Conservation (phyloP, 1,284 basidiomycete species). For the Ustilago shanxiensis region DNA sequence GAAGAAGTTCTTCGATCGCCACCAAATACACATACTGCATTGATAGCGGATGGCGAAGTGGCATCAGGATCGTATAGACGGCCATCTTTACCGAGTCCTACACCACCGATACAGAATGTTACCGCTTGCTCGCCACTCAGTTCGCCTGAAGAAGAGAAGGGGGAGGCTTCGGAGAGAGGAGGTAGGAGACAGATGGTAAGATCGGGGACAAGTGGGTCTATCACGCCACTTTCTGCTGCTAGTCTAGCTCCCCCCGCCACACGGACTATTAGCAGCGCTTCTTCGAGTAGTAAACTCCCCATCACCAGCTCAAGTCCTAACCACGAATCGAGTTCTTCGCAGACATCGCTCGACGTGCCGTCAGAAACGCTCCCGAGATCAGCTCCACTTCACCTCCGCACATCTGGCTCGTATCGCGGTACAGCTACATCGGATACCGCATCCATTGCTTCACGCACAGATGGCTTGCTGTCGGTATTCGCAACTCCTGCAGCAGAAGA, state of each 20-base stretch:
- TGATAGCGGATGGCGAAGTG: slow-evolving; percentile 32
- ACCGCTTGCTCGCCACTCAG: slow-evolving; percentile 36
- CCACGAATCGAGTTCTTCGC: neutral
- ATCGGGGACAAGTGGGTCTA: slow-evolving; percentile 44
- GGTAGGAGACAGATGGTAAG: slow-evolving; percentile 33
- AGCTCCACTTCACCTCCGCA: neutral
- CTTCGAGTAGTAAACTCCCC: neutral
- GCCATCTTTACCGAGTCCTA: slow-evolving; percentile 13
- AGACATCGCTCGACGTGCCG: neutral
- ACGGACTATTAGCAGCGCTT: slow-evolving; percentile 15
- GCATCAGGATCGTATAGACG: slow-evolving; percentile 33
- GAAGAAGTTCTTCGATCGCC: slow-evolving; percentile 33
- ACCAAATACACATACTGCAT: neutral
- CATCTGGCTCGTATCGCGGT: neutral
- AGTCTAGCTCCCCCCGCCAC: slow-evolving; percentile 9
- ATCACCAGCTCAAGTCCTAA: neutral
- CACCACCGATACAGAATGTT: slow-evolving; percentile 25
- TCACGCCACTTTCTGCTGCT: slow-evolving; percentile 15
- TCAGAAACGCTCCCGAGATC: neutral
- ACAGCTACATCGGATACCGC: slow-evolving; percentile 1
- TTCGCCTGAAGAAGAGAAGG: slow-evolving; percentile 26
- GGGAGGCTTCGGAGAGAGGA: neutral
- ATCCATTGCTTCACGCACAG: slow-evolving; percentile 10
- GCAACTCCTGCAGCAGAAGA: slow-evolving; percentile 25
- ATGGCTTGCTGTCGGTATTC: slow-evolving; percentile 16